Percentiles rank a stretch among this genome's conserved stretches.
Conservation (phyloP, 192 early-diverging fungal genomes). For the Entophlyctis helioformis region DNA sequence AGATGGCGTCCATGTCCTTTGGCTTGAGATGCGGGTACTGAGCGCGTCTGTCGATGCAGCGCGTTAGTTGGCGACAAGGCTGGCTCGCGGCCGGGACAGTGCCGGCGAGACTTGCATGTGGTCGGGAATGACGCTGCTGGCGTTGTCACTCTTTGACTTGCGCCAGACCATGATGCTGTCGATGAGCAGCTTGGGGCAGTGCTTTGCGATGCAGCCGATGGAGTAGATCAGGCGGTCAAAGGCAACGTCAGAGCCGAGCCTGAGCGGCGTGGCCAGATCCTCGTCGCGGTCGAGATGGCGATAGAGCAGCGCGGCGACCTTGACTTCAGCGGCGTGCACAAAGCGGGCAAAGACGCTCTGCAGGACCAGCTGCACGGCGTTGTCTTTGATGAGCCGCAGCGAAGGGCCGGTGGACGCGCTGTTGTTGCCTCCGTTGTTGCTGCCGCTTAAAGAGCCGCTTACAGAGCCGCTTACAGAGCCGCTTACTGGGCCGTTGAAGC, state of each 20-base stretch:
- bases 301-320: conserved; percentile 8
- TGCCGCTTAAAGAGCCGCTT: too few relatives aligned
- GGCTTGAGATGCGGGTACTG: conserved; percentile 11
- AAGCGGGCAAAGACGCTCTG: conserved; percentile 15
- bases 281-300: conserved; percentile 8
- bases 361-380: conserved; percentile 9
- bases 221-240: conserved; percentile 76
- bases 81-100: not conserved
- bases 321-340: conserved; percentile 9
- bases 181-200: conserved; percentile 72
- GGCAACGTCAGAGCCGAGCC: conserved; percentile 39
- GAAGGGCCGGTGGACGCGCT: too few relatives aligned
- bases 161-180: conserved; percentile 45
- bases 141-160: conserved; percentile 23
- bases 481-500: too few relatives aligned
- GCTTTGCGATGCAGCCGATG: conserved; percentile 66
- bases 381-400: too few relatives aligned
- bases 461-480: too few relatives aligned
- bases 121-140: conserved; percentile 12
- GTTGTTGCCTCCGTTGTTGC: too few relatives aligned
- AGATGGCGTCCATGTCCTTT: conserved; percentile 39
- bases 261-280: conserved; percentile 17
- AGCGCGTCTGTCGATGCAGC: conserved; percentile 12
- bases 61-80: not conserved
- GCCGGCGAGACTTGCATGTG: conserved; percentile 1